phyloP scores from a whole-genome alignment of 192 early-diverging fungal genomes.

The Coemansia sp. region DNA sequence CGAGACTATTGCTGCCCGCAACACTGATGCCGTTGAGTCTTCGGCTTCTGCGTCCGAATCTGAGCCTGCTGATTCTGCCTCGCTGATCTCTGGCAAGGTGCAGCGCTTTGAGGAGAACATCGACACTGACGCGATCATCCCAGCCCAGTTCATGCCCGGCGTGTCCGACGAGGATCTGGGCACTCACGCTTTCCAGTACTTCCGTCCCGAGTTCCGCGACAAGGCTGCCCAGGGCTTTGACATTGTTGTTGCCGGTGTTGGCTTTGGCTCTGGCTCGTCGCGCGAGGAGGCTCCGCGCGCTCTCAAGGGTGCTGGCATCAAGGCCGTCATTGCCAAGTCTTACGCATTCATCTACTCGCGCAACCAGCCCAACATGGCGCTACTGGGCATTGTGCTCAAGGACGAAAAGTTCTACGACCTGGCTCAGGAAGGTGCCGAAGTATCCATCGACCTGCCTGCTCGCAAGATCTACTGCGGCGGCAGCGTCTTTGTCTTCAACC shows the following conservation, averaged over 20 bases:
- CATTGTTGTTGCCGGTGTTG: slow-evolving; percentile 71
- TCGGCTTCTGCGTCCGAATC: not conserved
- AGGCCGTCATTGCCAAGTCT: slow-evolving; percentile 80
- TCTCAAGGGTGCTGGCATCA: slow-evolving; percentile 64
- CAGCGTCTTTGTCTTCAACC: slow-evolving; percentile 60
- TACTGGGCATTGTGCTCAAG: slow-evolving; percentile 70
- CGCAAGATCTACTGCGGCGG: slow-evolving; percentile 64
- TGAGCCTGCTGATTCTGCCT: slow-evolving; percentile 38
- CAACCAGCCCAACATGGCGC: slow-evolving; percentile 84
- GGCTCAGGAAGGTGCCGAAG: slow-evolving; percentile 70
- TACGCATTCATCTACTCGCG: slow-evolving; percentile 80
- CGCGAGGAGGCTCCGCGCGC: slow-evolving; percentile 80
- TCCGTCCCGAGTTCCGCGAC: slow-evolving; percentile 72
- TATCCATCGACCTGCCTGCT: slow-evolving; percentile 66
- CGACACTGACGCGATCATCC: slow-evolving; percentile 80
- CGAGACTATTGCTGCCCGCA: slow-evolving; percentile 44
- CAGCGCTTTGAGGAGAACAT: slow-evolving; percentile 76
- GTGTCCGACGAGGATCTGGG: slow-evolving; percentile 70
- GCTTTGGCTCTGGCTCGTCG: slow-evolving; percentile 76
- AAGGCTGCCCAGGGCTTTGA: slow-evolving; percentile 63
- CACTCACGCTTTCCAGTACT: slow-evolving; percentile 69
- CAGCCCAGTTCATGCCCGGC: slow-evolving; percentile 74
- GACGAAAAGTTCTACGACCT: slow-evolving; percentile 76
- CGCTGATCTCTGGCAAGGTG: slow-evolving; percentile 62
- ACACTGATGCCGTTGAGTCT: slow-evolving; percentile 28